Conservation (phyloP, 257 asterid genomes). For the Avicennia marina region DNA sequence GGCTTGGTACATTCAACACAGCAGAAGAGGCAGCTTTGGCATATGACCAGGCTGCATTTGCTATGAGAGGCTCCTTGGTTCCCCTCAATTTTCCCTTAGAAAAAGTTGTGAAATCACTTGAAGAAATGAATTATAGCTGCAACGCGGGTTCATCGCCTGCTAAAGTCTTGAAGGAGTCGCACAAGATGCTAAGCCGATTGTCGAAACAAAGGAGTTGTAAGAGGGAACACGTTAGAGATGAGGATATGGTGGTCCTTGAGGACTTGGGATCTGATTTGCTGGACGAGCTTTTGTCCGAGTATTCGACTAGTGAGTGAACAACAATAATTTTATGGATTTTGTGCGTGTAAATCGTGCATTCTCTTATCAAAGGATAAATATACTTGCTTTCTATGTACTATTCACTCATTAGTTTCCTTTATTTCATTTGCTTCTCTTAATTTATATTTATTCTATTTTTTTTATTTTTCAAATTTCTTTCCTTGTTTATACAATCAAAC, state of each 20-base stretch:
- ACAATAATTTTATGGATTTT: no score
- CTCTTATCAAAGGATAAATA: no score
- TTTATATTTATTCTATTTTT: no score
- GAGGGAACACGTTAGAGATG: background rate
- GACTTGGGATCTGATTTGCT: constrained; percentile 8
- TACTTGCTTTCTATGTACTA: no score
- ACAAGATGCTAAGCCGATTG: background rate
- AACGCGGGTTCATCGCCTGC: background rate
- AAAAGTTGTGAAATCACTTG: background rate
- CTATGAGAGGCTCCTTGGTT: background rate
- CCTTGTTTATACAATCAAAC: no score
- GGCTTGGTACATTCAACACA: no score
- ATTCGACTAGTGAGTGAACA: no score
- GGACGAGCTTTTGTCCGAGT: background rate
- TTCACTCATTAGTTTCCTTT: no score
- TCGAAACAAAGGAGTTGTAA: background rate
- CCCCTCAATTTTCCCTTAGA: background rate
- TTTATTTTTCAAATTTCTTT: no score
- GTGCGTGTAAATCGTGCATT: no score
- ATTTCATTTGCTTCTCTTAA: no score
- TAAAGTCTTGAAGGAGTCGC: background rate
- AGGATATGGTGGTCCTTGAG: constrained; percentile 5
- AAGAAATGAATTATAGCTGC: background rate
- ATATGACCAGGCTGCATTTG: constrained; percentile 1
- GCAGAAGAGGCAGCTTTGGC: no score